Evolutionary conservation across 345 rosid species (phyloP).

Genomic region (Eucalyptus tenuipes): DNA sequence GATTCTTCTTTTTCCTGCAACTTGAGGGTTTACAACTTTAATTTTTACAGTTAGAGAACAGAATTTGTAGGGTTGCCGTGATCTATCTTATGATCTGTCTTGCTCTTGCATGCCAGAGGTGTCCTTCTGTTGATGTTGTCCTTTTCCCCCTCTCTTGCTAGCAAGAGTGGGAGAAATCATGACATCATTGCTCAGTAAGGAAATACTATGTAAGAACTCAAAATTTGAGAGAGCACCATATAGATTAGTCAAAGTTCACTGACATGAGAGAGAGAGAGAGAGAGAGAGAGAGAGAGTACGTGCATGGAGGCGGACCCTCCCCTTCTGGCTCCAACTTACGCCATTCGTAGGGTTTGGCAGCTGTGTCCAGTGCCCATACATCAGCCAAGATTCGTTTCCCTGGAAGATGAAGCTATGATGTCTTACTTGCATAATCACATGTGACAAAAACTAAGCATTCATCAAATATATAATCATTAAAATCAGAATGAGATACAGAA

Average conservation of each 20-base stretch:
- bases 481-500: background rate
- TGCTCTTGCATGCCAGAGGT: background rate
- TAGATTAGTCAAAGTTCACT: background rate
- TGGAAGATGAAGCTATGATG: constrained; percentile 8
- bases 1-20: background rate
- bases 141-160: background rate
- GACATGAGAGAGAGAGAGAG: background rate
- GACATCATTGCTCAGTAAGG: background rate
- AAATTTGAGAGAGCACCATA: background rate
- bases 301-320: constrained; percentile 99
- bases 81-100: background rate
- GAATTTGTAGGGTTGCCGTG: background rate
- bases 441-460: background rate
- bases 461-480: background rate
- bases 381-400: constrained; percentile 98
- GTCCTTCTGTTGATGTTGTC: background rate
- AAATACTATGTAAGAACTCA: background rate
- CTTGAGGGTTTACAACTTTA: background rate
- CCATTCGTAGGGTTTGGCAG: constrained; percentile 99
- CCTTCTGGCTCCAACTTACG: constrained; percentile 99
- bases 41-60: background rate
- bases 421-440: background rate
- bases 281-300: constrained; percentile 32
- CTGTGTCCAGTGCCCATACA: constrained; percentile 99
- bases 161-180: background rate